phyloP scores from a whole-genome alignment of 139 green algal species.

The Chlorella sp. region DNA sequence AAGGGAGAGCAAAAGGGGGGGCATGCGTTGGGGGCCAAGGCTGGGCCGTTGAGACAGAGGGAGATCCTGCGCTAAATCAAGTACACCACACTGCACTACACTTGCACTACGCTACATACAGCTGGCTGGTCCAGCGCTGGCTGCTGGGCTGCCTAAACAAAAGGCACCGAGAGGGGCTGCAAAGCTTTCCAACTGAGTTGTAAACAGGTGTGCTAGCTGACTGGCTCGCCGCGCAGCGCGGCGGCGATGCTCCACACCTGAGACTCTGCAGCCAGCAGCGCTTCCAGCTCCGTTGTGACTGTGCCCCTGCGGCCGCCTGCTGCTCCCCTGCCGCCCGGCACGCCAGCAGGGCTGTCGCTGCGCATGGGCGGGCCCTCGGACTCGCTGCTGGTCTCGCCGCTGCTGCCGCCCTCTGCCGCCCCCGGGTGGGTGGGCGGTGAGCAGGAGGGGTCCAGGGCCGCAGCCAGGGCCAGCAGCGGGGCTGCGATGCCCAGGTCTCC shows the following conservation, averaged over 20 bases:
- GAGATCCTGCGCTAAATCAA: too few relatives aligned
- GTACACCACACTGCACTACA: too few relatives aligned
- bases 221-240: background rate
- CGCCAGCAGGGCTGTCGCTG: background rate
- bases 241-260: background rate
- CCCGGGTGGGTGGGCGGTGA: background rate
- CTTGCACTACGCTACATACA: too few relatives aligned
- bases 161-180: too few relatives aligned
- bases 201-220: too few relatives aligned
- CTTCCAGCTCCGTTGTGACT: constrained; percentile 13
- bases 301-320: background rate
- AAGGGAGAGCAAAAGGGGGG: too few relatives aligned
- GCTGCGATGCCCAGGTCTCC: background rate
- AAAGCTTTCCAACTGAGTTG: too few relatives aligned
- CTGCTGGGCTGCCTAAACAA: too few relatives aligned
- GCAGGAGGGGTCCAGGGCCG: constrained; percentile 13
- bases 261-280: constrained; percentile 1
- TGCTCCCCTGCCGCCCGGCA: background rate
- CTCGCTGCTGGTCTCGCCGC: too few relatives aligned
- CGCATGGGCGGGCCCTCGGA: background rate
- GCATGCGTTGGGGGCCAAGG: too few relatives aligned
- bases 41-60: too few relatives aligned
- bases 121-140: too few relatives aligned
- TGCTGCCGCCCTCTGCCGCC: background rate
- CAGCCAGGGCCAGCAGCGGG: constrained; percentile 15